A percentile compares a stretch with the other conserved stretches of the same genome.
Evolutionary conservation across 2,329 filamentous ascomycete genomes (phyloP).

Genomic region (Ceratocystis smalleyi): DNA sequence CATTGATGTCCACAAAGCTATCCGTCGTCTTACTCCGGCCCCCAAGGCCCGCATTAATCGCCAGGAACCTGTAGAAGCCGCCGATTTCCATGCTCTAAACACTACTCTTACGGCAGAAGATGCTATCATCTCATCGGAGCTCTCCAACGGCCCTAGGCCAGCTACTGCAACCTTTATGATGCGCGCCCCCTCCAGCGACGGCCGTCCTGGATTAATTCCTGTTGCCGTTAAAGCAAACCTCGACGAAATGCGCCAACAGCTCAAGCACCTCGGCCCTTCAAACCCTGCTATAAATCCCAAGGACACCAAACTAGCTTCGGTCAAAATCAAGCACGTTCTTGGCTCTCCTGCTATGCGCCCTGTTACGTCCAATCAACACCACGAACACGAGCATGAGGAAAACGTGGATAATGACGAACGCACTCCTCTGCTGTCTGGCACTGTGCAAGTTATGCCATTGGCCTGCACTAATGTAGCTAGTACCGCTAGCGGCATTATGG

Average conservation of each 20-base stretch:
- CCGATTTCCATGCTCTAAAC: constrained; percentile 17
- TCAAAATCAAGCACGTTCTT: constrained; percentile 47
- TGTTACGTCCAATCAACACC: background rate
- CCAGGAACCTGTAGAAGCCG: constrained; percentile 22
- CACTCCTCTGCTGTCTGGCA: constrained; percentile 22
- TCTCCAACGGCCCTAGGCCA: constrained; percentile 21
- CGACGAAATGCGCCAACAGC: constrained; percentile 46
- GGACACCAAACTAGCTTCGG: constrained; percentile 44
- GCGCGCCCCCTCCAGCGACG: constrained; percentile 40
- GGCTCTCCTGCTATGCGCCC: constrained; percentile 17
- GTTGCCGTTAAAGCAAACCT: constrained; percentile 45
- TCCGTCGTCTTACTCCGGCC: constrained; percentile 71
- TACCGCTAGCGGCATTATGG: constrained; percentile 18
- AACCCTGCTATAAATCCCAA: constrained; percentile 51
- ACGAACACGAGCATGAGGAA: constrained; percentile 10
- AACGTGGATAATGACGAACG: constrained; percentile 20
- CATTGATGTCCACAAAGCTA: constrained; percentile 95
- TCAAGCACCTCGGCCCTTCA: constrained; percentile 50
- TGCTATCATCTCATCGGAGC: background rate
- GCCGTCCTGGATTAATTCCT: constrained; percentile 31
- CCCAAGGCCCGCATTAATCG: constrained; percentile 51
- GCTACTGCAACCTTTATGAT: constrained; percentile 44
- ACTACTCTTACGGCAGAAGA: background rate
- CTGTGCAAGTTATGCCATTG: background rate
- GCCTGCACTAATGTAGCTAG: constrained; percentile 16